Evolutionary conservation across 2,329 filamentous ascomycete genomes (phyloP), one percentile per base, ranked within the genome.

Genomic region (Aspergillus sp.): DNA sequence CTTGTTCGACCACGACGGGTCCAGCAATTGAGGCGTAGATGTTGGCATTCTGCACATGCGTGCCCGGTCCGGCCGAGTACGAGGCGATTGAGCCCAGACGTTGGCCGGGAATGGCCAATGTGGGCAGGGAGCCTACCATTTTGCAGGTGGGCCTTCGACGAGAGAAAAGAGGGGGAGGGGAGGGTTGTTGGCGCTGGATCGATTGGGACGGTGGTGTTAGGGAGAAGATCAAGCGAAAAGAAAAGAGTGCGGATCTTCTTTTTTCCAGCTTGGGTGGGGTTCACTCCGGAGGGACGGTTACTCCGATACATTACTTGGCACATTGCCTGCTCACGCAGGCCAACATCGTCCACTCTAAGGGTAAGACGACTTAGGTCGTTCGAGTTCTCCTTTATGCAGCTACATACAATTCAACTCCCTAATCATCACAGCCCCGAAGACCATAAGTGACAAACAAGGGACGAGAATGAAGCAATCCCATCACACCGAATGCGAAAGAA

Each of bases 21-120:
- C 92, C 93, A 46, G 91, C 82, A 56, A 96, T 85, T 17, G 92
- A 96, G 54, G 92, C 86, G 70, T 88, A 88, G 61, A 96, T 82
- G 53, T 86, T 82, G 57, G 83, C 79, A 58, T 87, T 79, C 73
- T 90, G 82, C 59, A 95, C 79, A 71, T 97, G 90, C 0, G 91
- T 96, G 59, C 93, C 94, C 10, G 89, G 79, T 13, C 93, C 93
- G 24, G 90, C 82, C 38, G 80, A 74, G 72, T 87, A 92, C 60
- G 84, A 82, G 50, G 81, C 77, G 16, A 79, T 73, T 16, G 86
- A 75, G 26, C 89, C 92, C 38, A 99, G 82, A 43, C 85, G 76
- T 69, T 94, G 89, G 68, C 94, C 94, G 10, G 94, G 94, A 45
- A 95, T 80, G 50, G 87, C 89, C 61, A 90, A 54, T 20, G 63